Conservation (phyloP, 805 yeast species). For the Monosporozyma aquatica region DNA sequence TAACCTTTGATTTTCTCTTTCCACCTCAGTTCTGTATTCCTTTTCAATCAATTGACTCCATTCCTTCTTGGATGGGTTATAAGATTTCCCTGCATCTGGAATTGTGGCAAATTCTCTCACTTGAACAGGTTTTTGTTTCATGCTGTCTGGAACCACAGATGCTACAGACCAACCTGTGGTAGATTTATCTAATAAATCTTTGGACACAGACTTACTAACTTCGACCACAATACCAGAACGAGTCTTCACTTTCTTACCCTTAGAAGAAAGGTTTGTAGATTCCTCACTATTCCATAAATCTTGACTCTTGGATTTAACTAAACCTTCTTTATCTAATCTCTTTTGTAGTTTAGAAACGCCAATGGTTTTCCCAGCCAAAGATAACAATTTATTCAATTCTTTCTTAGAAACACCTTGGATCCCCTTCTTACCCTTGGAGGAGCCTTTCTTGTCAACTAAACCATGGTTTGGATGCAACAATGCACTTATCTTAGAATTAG, state of each 20-base stretch:
- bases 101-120: constrained; percentile 42
- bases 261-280: too few relatives aligned
- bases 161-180: constrained; percentile 45
- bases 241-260: constrained; percentile 3
- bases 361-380: constrained; percentile 63
- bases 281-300: constrained; percentile 95
- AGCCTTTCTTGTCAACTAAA: constrained; percentile 25
- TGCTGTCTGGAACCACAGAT: constrained; percentile 45
- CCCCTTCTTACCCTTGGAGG: constrained; percentile 22
- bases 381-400: constrained; percentile 58
- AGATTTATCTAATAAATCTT: constrained; percentile 32
- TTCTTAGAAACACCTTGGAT: constrained; percentile 56
- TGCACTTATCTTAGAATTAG: constrained; percentile 68
- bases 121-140: constrained; percentile 42
- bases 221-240: constrained; percentile 24
- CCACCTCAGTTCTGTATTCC: constrained; percentile 59
- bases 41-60: constrained; percentile 67
- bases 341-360: constrained; percentile 46
- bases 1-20: constrained; percentile 54
- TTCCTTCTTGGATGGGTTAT: constrained; percentile 71
- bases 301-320: constrained; percentile 39
- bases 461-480: constrained; percentile 32
- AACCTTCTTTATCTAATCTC: constrained; percentile 49
- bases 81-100: constrained; percentile 85
- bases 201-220: constrained; percentile 29